Percentiles rank a stretch among this genome's conserved stretches.
Evolutionary conservation across 1,284 basidiomycete species (phyloP).

Genomic region (Melanopsichium pennsylvanicum): DNA sequence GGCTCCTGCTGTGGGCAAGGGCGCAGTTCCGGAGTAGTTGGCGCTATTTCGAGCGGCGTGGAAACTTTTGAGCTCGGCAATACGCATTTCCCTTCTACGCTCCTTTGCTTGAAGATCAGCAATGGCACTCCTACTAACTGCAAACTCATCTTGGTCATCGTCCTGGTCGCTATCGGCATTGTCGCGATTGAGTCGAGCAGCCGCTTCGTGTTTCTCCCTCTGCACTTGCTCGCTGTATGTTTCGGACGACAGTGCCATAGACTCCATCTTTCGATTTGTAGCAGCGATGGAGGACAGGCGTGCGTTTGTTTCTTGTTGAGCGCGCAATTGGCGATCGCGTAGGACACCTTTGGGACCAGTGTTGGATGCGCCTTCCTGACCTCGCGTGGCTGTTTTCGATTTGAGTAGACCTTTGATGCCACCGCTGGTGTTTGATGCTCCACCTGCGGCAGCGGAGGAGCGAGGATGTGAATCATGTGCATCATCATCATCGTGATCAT

Average conservation of each 20-base stretch:
- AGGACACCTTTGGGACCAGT: slow-evolving; percentile 58
- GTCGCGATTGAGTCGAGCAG: slow-evolving; percentile 3
- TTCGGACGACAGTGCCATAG: slow-evolving; percentile 30
- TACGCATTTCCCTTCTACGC: slow-evolving; percentile 32
- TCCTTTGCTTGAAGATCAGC: slow-evolving; percentile 45
- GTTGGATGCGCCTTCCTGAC: slow-evolving; percentile 32
- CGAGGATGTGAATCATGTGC: background rate
- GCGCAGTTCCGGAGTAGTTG: too few species aligned
- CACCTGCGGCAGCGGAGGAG: slow-evolving; percentile 1
- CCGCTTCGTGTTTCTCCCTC: slow-evolving; percentile 21
- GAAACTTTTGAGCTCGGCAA: slow-evolving; percentile 40
- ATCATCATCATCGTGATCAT: slow-evolving; percentile 21
- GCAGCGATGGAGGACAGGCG: slow-evolving; percentile 17
- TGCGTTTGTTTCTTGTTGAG: slow-evolving; percentile 10
- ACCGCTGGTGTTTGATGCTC: background rate
- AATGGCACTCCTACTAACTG: slow-evolving; percentile 28
- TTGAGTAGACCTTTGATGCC: slow-evolving; percentile 9
- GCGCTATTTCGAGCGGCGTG: slow-evolving; percentile 1
- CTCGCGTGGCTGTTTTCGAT: slow-evolving; percentile 17
- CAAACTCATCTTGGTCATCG: slow-evolving; percentile 15
- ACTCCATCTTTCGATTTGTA: slow-evolving; percentile 39
- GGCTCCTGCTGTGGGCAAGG: too few species aligned
- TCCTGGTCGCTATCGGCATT: slow-evolving; percentile 22
- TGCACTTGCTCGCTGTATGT: slow-evolving; percentile 44
- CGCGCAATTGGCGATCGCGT: slow-evolving; percentile 35